Conservation (phyloP, 2,329 filamentous ascomycete species). For the Penicillium sp. region DNA sequence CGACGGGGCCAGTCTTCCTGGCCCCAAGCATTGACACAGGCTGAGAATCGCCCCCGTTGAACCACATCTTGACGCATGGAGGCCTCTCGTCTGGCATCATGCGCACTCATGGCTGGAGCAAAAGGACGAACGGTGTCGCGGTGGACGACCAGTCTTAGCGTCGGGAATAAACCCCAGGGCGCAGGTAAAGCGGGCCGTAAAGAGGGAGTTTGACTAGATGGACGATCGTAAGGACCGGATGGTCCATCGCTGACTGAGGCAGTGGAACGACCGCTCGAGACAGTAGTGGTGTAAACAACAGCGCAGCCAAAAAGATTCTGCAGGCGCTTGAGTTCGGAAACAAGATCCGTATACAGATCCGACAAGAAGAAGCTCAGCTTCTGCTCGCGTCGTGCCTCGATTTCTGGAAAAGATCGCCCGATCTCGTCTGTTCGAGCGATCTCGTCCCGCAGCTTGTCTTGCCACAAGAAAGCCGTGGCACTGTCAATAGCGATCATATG, state of each 20-base stretch:
- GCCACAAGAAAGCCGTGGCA: constrained; percentile 52
- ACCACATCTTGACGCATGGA: constrained; percentile 33
- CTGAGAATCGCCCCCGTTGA: constrained; percentile 29
- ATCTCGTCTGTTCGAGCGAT: constrained; percentile 37
- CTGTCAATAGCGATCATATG: constrained; percentile 51
- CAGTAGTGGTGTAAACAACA: constrained; percentile 35
- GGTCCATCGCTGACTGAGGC: constrained; percentile 6
- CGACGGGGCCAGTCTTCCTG: constrained; percentile 32
- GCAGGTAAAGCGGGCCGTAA: constrained; percentile 32
- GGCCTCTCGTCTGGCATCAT: constrained; percentile 32
- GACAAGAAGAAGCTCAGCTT: constrained; percentile 26
- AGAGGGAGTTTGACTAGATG: constrained; percentile 17
- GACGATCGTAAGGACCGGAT: constrained; percentile 12
- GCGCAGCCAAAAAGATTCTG: constrained; percentile 36
- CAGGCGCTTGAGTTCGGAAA: constrained; percentile 27
- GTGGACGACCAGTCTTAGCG: constrained; percentile 33
- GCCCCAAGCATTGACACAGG: constrained; percentile 34
- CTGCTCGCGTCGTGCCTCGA: constrained; percentile 23
- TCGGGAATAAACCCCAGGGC: constrained; percentile 37
- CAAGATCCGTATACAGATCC: constrained; percentile 28
- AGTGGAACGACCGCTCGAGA: constrained; percentile 13
- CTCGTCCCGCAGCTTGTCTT: constrained; percentile 43
- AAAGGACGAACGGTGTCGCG: constrained; percentile 34
- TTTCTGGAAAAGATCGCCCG: constrained; percentile 22
- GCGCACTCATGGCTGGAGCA: constrained; percentile 25